phyloP scores from a whole-genome alignment of 768 basidiomycete species.

The Cubamyces sp. region DNA sequence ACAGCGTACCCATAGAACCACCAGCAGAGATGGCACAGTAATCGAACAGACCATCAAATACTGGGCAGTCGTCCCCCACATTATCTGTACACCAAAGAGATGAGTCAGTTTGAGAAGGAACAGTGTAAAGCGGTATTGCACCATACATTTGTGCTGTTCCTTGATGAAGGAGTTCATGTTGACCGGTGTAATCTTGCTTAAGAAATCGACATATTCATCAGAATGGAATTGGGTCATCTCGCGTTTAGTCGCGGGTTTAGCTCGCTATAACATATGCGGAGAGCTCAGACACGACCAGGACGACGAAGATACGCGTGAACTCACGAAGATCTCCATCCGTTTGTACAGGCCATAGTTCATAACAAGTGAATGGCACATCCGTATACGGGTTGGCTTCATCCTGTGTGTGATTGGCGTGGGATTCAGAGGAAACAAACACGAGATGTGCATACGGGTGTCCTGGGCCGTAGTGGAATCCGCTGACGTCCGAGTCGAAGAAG shows the following conservation, averaged over 20 bases:
- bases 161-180: slow-evolving; percentile 94
- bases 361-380: slow-evolving; percentile 99
- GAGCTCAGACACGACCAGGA: too few relatives aligned
- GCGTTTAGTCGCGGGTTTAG: slow-evolving; percentile 98
- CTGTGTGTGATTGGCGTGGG: slow-evolving; percentile 42
- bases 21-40: slow-evolving; percentile 99
- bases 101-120: background rate
- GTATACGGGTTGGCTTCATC: slow-evolving; percentile 97
- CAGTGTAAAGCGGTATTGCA: background rate
- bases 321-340: slow-evolving; percentile 99
- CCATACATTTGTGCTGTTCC: slow-evolving; percentile 93
- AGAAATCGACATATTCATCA: slow-evolving; percentile 98
- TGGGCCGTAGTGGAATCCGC: slow-evolving; percentile 98
- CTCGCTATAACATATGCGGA: slow-evolving; percentile 61
- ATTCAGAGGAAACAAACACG: slow-evolving; percentile 2
- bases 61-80: slow-evolving; percentile 98
- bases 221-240: slow-evolving; percentile 99
- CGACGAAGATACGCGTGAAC: slow-evolving; percentile 39
- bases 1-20: slow-evolving; percentile 90
- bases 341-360: slow-evolving; percentile 99
- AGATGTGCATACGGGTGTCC: slow-evolving; percentile 77
- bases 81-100: slow-evolving; percentile 63
- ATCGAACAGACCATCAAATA: slow-evolving; percentile 98
- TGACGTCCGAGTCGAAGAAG: slow-evolving; percentile 99
- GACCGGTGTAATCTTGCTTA: slow-evolving; percentile 89